These are phyloP conservation scores for Hypoxylon perforatum DNA, from an alignment of 495 filamentous ascomycete species.

Conservation along the genomic window DNA sequence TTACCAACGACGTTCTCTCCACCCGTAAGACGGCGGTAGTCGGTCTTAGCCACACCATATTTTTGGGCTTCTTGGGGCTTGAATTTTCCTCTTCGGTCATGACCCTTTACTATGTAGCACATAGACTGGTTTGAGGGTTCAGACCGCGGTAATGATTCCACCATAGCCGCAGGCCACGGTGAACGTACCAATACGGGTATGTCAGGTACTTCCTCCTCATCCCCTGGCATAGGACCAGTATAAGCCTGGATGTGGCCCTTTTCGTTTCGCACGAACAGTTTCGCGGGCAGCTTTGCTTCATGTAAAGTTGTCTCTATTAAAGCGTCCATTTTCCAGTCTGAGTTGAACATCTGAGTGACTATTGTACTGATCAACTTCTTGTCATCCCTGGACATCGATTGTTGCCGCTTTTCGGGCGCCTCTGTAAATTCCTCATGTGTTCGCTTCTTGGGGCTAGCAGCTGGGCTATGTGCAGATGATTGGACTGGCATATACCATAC, in stretches of 20 bases:
- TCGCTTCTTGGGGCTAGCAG: conserved; percentile 62
- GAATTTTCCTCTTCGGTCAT: conserved; percentile 84
- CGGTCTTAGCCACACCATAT: conserved; percentile 65
- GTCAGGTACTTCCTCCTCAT: conserved; percentile 62
- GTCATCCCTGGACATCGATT: conserved; percentile 52
- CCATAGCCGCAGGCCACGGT: conserved; percentile 83
- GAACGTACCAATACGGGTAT: conserved; percentile 79
- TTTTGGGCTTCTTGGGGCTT: conserved; percentile 67
- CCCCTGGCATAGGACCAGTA: conserved; percentile 69
- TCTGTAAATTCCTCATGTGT: conserved; percentile 67
- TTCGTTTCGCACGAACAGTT: conserved; percentile 73
- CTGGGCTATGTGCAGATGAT: conserved; percentile 45
- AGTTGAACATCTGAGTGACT: conserved; percentile 84
- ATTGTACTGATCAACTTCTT: conserved; percentile 67
- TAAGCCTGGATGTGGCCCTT: conserved; percentile 75
- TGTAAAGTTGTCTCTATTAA: conserved; percentile 71
- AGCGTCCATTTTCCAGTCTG: conserved; percentile 75
- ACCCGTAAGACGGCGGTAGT: conserved; percentile 62
- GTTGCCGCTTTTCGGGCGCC: conserved; percentile 14
- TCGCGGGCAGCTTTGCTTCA: conserved; percentile 73
- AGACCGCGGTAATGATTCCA: conserved; percentile 73
- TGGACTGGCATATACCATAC: conserved; percentile 82
- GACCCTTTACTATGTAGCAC: conserved; percentile 84
- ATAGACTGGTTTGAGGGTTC: conserved; percentile 71
- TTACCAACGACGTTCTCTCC: conserved; percentile 64